Conservation (phyloP, 352 stramenopile genomes). For the Phytopythium chamaehyphon region DNA sequence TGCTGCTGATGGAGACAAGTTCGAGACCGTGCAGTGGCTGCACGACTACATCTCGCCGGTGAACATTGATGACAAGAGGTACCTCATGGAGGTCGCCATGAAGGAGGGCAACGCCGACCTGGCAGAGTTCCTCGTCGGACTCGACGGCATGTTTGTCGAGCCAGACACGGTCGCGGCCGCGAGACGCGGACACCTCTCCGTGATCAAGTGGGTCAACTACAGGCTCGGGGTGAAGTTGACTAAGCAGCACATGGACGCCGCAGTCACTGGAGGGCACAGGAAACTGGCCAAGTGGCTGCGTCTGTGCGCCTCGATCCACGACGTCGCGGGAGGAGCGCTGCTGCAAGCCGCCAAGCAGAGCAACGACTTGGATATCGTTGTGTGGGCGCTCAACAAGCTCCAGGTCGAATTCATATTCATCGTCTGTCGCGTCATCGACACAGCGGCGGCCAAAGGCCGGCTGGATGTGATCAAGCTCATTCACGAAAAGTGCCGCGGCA, state of each 20-base stretch:
- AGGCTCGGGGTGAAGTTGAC: not conserved
- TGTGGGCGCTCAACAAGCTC: not conserved
- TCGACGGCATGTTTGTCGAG: not conserved
- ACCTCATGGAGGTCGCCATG: not conserved
- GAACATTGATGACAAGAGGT: not conserved
- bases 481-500: too few species aligned
- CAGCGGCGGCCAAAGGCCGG: not conserved
- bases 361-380: not conserved
- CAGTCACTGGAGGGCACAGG: not conserved
- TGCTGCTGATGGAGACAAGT: not conserved
- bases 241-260: not conserved
- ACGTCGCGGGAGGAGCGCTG: not conserved
- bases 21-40: constrained; percentile 1
- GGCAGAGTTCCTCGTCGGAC: not conserved
- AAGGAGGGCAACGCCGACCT: not conserved
- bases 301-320: not conserved
- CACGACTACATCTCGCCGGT: not conserved
- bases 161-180: constrained; percentile 9
- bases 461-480: too few species aligned
- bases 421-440: not conserved
- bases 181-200: constrained; percentile 18
- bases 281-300: not conserved
- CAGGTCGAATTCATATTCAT: not conserved
- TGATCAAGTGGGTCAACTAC: constrained; percentile 12
- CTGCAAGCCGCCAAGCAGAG: not conserved